Base-by-base conservation (phyloP, 225 moss, liverwort and hornwort species). In the Antitrichia curtipendula region DNA sequence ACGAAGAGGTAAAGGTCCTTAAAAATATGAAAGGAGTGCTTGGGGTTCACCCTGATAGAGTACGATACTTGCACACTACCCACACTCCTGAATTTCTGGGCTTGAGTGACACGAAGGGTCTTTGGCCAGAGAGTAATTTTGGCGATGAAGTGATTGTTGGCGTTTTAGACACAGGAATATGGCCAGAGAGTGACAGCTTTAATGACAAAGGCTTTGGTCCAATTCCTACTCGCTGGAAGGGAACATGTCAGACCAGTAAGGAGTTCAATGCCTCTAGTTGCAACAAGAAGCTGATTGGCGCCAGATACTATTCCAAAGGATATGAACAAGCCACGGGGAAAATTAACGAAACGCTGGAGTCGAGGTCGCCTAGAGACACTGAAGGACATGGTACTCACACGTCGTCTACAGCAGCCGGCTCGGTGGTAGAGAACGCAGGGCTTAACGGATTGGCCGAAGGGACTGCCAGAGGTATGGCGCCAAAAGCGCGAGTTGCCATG, bases 341-440 rank as follows among this genome's bases (percentile, higher is more conserved):
- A 24, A 50, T 97, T 8, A 95, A 98, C 65, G 92, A 93, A 13
- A 91, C 89, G 8, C 38, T 89, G 58, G 96, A 98, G 89, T 98
- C 89, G 80, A 87, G 60, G 81, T 96, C 96, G 45, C 90, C 96
- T 2, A 76, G 98, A 56, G 98, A 98, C 52, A 90, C 88, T 29
- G 98, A 96, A 84, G 98, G 98, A 9, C 98, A 98, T 78, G 98
- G 98, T 20, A 96, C 96, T 29, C 98, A 96, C 90, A 98, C 98
- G 6, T 63, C 98, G 27, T 98, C 98, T 45, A 98, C 98, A 4
- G 92, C 94, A 17, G 96, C 93, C 9, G 98, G 98, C 18, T 45
- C 88, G 15, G 34, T 52, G 59, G 91, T 88, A 45, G 43, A 59
- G 71, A 60, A 86, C 49, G 93, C 91, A 50, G 91, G 73, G 77